Percentiles rank a stretch among this genome's conserved stretches.
These are phyloP conservation scores for Tagetes erecta DNA, from an alignment of 129 eudicot genomes.

Conservation along the genomic window DNA sequence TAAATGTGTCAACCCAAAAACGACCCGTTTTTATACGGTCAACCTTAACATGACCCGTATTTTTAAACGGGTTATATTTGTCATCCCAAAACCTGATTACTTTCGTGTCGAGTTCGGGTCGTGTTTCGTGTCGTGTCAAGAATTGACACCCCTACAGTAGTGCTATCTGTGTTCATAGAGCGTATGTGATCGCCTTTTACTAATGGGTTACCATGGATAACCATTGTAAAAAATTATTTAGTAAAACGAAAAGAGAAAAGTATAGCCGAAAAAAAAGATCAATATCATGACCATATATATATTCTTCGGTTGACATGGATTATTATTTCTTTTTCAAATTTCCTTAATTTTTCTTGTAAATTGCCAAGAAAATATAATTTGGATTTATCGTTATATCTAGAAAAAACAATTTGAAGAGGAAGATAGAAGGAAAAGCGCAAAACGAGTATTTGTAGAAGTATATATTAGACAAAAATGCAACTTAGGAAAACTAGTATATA, in stretches of 20 bases:
- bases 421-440: neutral
- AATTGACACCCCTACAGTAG: too few species aligned
- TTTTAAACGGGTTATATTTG: too few species aligned
- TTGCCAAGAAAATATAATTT: constrained; percentile 2
- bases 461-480: neutral
- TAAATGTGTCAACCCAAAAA: too few species aligned
- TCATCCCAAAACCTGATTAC: too few species aligned
- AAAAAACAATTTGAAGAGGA: neutral
- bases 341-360: neutral
- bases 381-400: neutral
- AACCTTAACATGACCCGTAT: too few species aligned
- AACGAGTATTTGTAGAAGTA: neutral
- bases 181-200: too few species aligned
- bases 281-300: neutral
- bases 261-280: neutral
- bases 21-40: too few species aligned
- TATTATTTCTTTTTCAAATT: neutral
- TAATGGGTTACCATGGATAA: too few species aligned
- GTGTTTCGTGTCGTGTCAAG: too few species aligned
- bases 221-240: neutral
- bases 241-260: neutral
- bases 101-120: too few species aligned
- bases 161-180: too few species aligned
- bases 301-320: constrained; percentile 2
- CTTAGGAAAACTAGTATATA: neutral